Evolutionary conservation across 345 rosid species (phyloP), one percentile per base, ranked within the genome.

Genomic region (Psidium friedrichsthalianum): DNA sequence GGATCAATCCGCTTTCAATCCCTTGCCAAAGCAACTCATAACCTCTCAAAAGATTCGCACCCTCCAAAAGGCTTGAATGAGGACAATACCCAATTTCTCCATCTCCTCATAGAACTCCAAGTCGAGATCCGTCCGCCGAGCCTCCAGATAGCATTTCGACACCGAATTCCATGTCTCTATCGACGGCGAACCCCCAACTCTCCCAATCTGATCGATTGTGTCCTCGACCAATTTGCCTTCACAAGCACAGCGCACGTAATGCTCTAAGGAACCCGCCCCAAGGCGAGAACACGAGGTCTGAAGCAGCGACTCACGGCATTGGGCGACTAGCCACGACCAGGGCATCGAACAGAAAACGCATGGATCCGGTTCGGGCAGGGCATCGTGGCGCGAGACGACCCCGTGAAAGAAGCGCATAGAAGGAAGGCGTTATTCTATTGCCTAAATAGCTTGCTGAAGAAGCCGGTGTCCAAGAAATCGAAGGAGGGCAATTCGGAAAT

Each of bases 281-380:
- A 1, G 96, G 95, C 18, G 52, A 83, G 87, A 89, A 92, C 56
- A 90, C 20, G 90, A 86, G 56, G 59, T 56, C 51, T 90, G 83
- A 10, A 93, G 91, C 83, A 94, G 91, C 54, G 44, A 55, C 84
- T 85, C 27, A 95, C 93, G 54, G 88, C 93, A 86, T 82, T 87
- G 2, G 83, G 88, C 9, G 94, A 92, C 87, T 90, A 91, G 93
- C 91, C 88, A 90, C 95, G 87, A 95, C 89, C 82, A 93, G 94
- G 1, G 91, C 89, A 87, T 90, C 90, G 83, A 95, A 93, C 82
- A 94, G 90, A 82, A 90, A 64, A 84, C 89, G 32, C 92, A 91
- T 11, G 94, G 93, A 1, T 58, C 88, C 57, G 59, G 86, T 56
- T 92, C 95, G 83, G 92, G 92, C 20, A 56, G 78, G 86, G 87